These are phyloP conservation scores for Cordyceps fumosorosea DNA, from an alignment of 2,329 filamentous ascomycete genomes.

Conservation along the genomic window DNA sequence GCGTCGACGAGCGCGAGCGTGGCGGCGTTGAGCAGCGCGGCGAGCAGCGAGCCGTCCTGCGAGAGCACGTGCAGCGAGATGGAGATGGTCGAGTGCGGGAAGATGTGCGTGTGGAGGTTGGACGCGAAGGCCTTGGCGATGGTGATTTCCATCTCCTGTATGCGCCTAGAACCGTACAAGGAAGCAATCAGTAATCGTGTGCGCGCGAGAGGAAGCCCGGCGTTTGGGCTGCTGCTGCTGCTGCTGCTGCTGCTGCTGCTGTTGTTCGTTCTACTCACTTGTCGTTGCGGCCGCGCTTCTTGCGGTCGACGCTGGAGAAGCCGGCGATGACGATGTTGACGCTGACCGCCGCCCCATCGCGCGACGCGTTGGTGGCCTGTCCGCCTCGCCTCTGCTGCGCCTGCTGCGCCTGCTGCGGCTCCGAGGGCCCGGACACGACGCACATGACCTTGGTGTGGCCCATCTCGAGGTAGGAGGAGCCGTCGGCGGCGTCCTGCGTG, in stretches of 20 bases:
- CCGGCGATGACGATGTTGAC: constrained; percentile 82
- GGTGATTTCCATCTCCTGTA: constrained; percentile 72
- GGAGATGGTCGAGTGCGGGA: constrained; percentile 78
- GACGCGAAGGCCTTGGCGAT: constrained; percentile 70
- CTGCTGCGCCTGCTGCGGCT: constrained; percentile 34
- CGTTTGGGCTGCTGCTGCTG: too few relatives aligned
- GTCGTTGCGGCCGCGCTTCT: constrained; percentile 66
- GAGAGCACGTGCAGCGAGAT: constrained; percentile 82
- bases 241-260: too few relatives aligned
- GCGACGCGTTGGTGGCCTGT: constrained; percentile 40
- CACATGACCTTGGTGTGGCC: constrained; percentile 97
- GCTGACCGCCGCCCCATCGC: constrained; percentile 52
- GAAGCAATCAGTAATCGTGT: too few relatives aligned
- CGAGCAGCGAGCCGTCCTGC: constrained; percentile 84
- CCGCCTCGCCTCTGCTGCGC: constrained; percentile 17
- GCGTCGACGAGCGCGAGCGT: constrained; percentile 91
- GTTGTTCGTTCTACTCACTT: constrained; percentile 49
- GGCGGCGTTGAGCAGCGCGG: constrained; percentile 82
- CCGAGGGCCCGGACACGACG: constrained; percentile 78
- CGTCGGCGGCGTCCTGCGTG: constrained; percentile 87
- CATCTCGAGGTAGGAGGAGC: constrained; percentile 90
- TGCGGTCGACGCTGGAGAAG: constrained; percentile 82
- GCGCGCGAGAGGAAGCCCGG: too few relatives aligned
- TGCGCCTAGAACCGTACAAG: too few relatives aligned
- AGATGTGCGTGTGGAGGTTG: constrained; percentile 78